A percentile compares a stretch with the other conserved stretches of the same genome.
These are phyloP conservation scores for Termitomyces sp. DNA, from an alignment of 768 basidiomycete genomes.

Conservation along the genomic window DNA sequence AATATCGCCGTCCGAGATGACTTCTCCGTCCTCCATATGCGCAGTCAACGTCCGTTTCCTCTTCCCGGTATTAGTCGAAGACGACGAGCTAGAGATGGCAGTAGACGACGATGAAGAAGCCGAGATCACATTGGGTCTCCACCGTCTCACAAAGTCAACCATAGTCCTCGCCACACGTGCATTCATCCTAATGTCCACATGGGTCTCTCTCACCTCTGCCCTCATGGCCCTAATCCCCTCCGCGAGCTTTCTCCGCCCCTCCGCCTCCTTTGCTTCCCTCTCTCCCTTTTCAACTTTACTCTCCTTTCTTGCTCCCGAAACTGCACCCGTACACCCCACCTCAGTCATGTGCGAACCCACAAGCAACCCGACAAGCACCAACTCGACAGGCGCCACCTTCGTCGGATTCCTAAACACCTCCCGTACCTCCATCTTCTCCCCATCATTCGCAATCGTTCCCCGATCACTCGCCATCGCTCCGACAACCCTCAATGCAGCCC, in stretches of 20 bases:
- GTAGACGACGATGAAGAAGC: not conserved
- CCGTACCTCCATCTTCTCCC: slow-evolving; percentile 26
- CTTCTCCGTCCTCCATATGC: not conserved
- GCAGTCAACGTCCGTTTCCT: not conserved
- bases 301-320: not conserved
- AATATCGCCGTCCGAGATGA: not conserved
- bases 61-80: not conserved
- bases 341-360: slow-evolving; percentile 42
- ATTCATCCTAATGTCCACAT: slow-evolving; percentile 67
- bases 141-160: slow-evolving; percentile 41
- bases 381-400: slow-evolving; percentile 66
- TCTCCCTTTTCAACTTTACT: not conserved
- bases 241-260: slow-evolving; percentile 3
- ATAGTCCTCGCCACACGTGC: slow-evolving; percentile 47
- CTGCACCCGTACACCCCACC: not conserved
- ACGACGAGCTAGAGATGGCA: not conserved
- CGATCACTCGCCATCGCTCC: slow-evolving; percentile 4
- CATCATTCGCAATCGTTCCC: not conserved
- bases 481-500: slow-evolving; percentile 1
- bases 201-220: slow-evolving; percentile 40
- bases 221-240: slow-evolving; percentile 35
- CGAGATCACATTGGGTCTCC: not conserved
- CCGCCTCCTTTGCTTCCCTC: not conserved
- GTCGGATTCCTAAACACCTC: slow-evolving; percentile 29
- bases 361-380: slow-evolving; percentile 50